phyloP scores from a whole-genome alignment of 2,329 filamentous ascomycete genomes.

The Trichophyton simii region DNA sequence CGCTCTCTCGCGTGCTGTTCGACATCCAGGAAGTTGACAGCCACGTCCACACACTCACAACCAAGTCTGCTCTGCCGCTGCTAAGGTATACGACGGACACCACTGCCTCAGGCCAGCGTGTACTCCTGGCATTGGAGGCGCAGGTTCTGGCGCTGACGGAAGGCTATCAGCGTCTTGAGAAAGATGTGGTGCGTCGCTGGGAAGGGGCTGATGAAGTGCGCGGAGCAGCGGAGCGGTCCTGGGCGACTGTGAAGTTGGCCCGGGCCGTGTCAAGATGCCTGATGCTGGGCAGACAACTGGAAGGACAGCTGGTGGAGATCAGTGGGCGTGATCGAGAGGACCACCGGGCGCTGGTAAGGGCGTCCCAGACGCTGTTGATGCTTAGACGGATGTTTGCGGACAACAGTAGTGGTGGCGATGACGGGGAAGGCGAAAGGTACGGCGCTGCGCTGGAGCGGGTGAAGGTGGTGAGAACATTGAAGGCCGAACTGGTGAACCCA shows the following conservation, averaged over 20 bases:
- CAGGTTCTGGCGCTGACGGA: slow-evolving; percentile 71
- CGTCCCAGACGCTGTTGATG: slow-evolving; percentile 64
- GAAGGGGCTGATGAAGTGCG: slow-evolving; percentile 74
- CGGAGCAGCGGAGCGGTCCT: slow-evolving; percentile 62
- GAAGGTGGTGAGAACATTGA: slow-evolving; percentile 57
- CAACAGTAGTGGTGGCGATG: slow-evolving; percentile 49
- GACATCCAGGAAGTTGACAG: slow-evolving; percentile 96
- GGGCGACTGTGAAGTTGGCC: slow-evolving; percentile 65
- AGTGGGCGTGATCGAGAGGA: slow-evolving; percentile 27
- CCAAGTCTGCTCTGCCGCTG: slow-evolving; percentile 67
- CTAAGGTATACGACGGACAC: slow-evolving; percentile 65
- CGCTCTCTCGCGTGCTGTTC: slow-evolving; percentile 84
- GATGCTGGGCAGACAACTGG: slow-evolving; percentile 70
- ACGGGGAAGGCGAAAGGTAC: slow-evolving; percentile 57
- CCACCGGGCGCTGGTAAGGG: slow-evolving; percentile 58
- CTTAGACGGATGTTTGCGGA: slow-evolving; percentile 60
- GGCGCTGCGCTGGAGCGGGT: slow-evolving; percentile 54
- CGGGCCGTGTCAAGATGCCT: slow-evolving; percentile 66
- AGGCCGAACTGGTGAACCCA: slow-evolving; percentile 55
- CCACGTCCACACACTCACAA: slow-evolving; percentile 81
- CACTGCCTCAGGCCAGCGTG: slow-evolving; percentile 56
- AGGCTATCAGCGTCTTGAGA: slow-evolving; percentile 73
- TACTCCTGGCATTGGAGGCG: slow-evolving; percentile 63
- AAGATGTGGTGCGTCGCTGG: slow-evolving; percentile 75
- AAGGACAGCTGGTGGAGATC: slow-evolving; percentile 69